These are phyloP conservation scores for Neoboletus brunneissimus DNA, from an alignment of 768 basidiomycete species.

Conservation along the genomic window DNA sequence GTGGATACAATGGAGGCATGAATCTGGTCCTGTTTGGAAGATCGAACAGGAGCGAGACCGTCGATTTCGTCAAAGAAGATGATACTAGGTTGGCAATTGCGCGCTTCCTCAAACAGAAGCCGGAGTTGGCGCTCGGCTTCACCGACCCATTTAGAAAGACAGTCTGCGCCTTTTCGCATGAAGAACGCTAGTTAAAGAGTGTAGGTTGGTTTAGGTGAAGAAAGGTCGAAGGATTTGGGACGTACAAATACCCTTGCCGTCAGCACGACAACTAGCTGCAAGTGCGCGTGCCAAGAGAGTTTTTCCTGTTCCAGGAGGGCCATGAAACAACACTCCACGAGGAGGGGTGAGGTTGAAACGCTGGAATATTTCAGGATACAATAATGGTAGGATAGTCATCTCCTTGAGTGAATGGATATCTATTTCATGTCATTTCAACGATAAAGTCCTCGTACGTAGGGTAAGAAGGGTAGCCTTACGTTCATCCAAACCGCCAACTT, in stretches of 20 bases:
- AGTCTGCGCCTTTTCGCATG: constrained; percentile 99
- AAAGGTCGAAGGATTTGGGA: constrained; percentile 9
- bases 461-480: constrained; percentile 49
- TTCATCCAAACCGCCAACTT: constrained; percentile 93
- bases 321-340: constrained; percentile 94
- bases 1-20: constrained; percentile 98
- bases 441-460: background rate
- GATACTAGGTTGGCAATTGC: constrained; percentile 88
- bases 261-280: constrained; percentile 85
- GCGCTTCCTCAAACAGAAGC: constrained; percentile 93
- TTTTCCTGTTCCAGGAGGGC: constrained; percentile 98
- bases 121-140: constrained; percentile 97
- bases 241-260: constrained; percentile 86
- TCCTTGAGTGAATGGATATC: constrained; percentile 97
- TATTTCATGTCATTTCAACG: constrained; percentile 29
- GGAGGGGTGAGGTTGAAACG: constrained; percentile 93
- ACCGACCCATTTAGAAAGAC: constrained; percentile 98
- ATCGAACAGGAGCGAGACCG: constrained; percentile 94
- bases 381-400: constrained; percentile 92
- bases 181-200: constrained; percentile 72
- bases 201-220: background rate
- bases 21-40: constrained; percentile 98
- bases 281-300: constrained; percentile 92
- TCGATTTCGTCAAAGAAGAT: constrained; percentile 99
- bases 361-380: constrained; percentile 97